Evolutionary conservation across 495 filamentous ascomycete species (phyloP).

Genomic region (Annulohypoxylon nitens): DNA sequence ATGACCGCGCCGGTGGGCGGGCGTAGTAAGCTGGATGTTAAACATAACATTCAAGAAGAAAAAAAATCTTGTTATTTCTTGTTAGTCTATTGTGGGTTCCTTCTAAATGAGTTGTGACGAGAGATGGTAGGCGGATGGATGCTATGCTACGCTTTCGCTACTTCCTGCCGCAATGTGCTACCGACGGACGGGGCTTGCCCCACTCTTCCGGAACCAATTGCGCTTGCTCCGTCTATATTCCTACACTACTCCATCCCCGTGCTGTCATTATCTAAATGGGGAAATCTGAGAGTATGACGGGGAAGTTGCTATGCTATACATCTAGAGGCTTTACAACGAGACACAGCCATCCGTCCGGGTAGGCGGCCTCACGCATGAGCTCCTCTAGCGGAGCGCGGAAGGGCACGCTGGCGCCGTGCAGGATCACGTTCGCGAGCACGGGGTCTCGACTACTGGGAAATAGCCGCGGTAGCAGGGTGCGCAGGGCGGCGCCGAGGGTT

Average conservation of each 20-base stretch:
- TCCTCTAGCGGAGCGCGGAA: conserved; percentile 88
- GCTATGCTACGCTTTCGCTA: conserved; percentile 4
- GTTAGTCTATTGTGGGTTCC: not conserved
- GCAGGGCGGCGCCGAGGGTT: conserved; percentile 85
- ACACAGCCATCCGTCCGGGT: conserved; percentile 93
- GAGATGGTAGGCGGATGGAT: not conserved
- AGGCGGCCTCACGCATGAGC: conserved; percentile 81
- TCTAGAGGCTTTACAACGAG: conserved; percentile 72
- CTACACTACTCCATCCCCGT: not conserved
- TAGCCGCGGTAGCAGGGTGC: conserved; percentile 79
- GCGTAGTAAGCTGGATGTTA: not conserved
- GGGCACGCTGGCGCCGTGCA: conserved; percentile 89
- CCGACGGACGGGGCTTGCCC: not conserved
- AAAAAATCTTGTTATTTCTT: not conserved
- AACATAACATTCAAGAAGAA: not conserved
- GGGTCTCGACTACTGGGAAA: conserved; percentile 90
- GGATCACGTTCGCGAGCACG: conserved; percentile 88
- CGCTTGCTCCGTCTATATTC: not conserved
- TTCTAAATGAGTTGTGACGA: not conserved
- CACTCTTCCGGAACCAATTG: not conserved
- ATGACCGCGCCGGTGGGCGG: not conserved
- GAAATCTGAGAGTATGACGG: not conserved
- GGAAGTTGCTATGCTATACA: conserved; percentile 26
- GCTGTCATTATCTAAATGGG: not conserved
- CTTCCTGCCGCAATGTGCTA: conserved; percentile 4